These are phyloP conservation scores for Phaseolus lunatus DNA, from an alignment of 306 rosid genomes.

Conservation along the genomic window DNA sequence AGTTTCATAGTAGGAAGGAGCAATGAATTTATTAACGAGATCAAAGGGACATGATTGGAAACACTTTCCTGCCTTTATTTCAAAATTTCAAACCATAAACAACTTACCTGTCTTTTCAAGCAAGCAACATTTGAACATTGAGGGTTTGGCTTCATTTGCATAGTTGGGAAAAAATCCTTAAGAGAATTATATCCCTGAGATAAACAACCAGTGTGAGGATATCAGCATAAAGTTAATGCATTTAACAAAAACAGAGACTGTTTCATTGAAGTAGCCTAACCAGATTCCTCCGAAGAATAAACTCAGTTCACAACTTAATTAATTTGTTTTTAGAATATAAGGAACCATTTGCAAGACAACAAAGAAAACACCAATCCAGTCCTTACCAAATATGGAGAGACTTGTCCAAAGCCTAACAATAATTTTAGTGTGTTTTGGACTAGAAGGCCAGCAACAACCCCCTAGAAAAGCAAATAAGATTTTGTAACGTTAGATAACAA, in stretches of 20 bases:
- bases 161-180: conserved; percentile 94
- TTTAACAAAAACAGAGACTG: conserved; percentile 19
- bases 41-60: conserved; percentile 34
- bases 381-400: conserved; percentile 89
- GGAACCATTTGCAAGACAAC: conserved; percentile 7
- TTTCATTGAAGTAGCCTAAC: conserved; percentile 17
- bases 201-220: conserved; percentile 35
- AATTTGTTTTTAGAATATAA: not conserved
- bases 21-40: conserved; percentile 6
- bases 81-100: conserved; percentile 27
- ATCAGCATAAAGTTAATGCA: conserved; percentile 3
- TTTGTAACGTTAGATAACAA: conserved; percentile 25
- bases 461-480: conserved; percentile 59
- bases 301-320: not conserved
- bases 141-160: conserved; percentile 99
- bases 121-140: conserved; percentile 93
- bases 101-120: conserved; percentile 77
- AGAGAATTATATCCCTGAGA: conserved; percentile 96
- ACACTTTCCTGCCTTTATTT: conserved; percentile 69
- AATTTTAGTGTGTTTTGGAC: conserved; percentile 92
- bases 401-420: conserved; percentile 85
- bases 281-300: conserved; percentile 28
- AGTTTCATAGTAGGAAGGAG: conserved; percentile 9
- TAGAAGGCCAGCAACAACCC: conserved; percentile 97
- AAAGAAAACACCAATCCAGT: conserved; percentile 27